phyloP scores from a whole-genome alignment of 2,329 filamentous ascomycete species.

The Microsporum audouinii region DNA sequence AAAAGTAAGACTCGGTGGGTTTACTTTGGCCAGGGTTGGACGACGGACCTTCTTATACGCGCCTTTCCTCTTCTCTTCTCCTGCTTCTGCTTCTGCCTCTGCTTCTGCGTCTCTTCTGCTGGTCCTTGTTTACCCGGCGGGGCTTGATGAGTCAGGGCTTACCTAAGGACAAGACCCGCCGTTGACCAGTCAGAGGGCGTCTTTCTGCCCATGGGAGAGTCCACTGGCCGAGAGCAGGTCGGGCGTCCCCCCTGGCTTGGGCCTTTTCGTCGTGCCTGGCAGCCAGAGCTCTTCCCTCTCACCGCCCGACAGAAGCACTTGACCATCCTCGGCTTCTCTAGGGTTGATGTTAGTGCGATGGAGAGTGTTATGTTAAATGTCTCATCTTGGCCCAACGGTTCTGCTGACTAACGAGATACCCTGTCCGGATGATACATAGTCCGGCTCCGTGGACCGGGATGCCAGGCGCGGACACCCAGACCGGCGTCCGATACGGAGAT shows the following conservation, averaged over 20 bases:
- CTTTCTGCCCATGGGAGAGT: neutral
- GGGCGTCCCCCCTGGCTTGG: neutral
- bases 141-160: neutral
- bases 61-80: no score
- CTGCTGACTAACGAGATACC: neutral
- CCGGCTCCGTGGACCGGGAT: neutral
- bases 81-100: no score
- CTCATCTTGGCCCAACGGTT: neutral
- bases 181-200: neutral
- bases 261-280: no score
- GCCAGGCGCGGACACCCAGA: neutral
- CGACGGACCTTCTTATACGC: no score
- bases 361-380: no score
- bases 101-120: no score
- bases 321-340: no score
- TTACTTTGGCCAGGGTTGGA: no score
- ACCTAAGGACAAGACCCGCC: neutral
- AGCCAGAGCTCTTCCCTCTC: no score
- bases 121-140: neutral
- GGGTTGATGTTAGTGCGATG: no score
- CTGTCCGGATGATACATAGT: neutral
- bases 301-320: no score
- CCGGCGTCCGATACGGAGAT: neutral
- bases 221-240: neutral
- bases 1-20: neutral